Conservation (phyloP, 208 protist species). For the Trypanosoma cruzi region DNA sequence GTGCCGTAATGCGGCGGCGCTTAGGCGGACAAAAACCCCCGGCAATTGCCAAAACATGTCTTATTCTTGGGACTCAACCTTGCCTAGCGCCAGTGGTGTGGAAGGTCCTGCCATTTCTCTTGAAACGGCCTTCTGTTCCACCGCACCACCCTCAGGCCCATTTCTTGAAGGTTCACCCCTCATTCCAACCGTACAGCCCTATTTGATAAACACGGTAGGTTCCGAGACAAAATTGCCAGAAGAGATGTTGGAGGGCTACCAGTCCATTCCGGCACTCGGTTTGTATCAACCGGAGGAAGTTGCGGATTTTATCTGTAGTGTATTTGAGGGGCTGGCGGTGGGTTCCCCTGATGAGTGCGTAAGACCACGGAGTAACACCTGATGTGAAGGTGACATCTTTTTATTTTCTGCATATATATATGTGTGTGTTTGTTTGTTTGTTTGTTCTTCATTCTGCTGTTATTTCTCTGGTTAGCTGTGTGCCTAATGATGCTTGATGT, state of each 20-base stretch:
- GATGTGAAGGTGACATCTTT: background rate
- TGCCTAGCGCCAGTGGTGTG: background rate
- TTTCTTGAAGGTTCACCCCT: background rate
- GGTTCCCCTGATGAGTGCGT: background rate
- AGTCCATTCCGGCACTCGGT: conserved; percentile 28
- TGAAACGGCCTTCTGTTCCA: background rate
- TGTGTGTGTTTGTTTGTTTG: conserved; percentile 13
- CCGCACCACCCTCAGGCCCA: background rate
- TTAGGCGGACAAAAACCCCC: conserved; percentile 24
- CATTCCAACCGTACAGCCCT: background rate
- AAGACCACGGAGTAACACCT: background rate
- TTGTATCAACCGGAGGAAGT: conserved; percentile 48
- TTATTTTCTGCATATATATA: background rate
- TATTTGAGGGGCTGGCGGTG: conserved; percentile 39
- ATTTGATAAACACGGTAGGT: background rate
- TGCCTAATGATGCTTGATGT: too few species aligned
- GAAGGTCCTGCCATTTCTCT: background rate
- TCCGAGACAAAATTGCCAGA: background rate
- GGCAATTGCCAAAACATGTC: background rate
- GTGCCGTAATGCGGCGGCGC: conserved; percentile 46
- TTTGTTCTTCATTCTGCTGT: conserved; percentile 11
- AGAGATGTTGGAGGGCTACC: background rate
- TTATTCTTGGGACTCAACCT: background rate
- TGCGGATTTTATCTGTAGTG: conserved; percentile 69
- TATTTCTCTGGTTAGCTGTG: background rate